These are phyloP conservation scores for Seminavis robusta DNA, from an alignment of 108 stramenopile genomes.

Conservation along the genomic window DNA sequence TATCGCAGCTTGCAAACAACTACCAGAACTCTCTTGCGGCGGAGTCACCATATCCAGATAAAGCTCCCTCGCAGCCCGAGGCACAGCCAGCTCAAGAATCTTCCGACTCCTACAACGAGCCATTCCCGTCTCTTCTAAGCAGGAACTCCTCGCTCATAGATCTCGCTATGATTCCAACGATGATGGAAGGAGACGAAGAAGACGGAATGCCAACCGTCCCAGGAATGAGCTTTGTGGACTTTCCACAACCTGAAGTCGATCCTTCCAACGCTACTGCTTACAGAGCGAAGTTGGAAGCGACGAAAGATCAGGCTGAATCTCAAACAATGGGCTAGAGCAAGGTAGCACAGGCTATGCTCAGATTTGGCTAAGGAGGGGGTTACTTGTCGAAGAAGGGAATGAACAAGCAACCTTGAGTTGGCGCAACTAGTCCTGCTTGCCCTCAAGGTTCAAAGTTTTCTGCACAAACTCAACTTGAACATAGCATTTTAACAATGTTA, in stretches of 20 bases:
- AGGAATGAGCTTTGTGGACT: constrained; percentile 44
- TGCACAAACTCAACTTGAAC: no score
- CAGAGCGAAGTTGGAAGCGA: no score
- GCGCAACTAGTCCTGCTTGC: no score
- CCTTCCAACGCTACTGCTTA: no score
- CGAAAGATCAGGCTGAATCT: no score
- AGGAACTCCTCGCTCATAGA: constrained; percentile 69
- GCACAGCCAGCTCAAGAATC: not conserved
- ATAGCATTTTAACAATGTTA: no score
- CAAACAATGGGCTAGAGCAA: no score
- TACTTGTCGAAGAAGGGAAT: no score
- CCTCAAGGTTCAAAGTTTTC: no score
- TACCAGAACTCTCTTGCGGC: constrained; percentile 35
- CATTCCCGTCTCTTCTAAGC: constrained; percentile 4
- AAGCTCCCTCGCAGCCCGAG: not conserved
- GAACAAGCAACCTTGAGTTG: no score
- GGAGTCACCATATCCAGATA: not conserved
- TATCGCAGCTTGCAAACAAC: constrained; percentile 59
- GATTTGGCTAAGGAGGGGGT: no score
- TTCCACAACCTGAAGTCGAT: constrained; percentile 26
- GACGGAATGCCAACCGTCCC: not conserved
- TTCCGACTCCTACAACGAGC: not conserved
- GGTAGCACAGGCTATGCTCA: no score
- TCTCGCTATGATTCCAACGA: constrained; percentile 62
- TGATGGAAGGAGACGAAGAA: constrained; percentile 10